Evolutionary conservation across 768 basidiomycete genomes (phyloP).

Genomic region (Ramaria rubella): DNA sequence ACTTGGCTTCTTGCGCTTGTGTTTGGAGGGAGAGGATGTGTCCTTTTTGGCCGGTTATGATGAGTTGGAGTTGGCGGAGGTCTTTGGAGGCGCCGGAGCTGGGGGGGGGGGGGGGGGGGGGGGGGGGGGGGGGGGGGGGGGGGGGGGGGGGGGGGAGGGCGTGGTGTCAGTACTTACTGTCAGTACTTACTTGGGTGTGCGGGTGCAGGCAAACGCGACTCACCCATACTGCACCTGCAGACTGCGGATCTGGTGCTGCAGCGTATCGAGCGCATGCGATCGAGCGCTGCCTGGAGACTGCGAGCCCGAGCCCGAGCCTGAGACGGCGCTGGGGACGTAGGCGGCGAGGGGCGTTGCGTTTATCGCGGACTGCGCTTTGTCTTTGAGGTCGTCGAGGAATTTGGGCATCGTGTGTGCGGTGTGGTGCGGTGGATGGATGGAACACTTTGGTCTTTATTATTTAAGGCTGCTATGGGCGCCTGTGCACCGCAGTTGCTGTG

Average conservation of each 20-base stretch:
- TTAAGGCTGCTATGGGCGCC: not conserved
- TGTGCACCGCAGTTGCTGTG: too few relatives aligned
- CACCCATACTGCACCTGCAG: conserved; percentile 72
- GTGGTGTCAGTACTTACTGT: too few relatives aligned
- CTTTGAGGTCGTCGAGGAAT: conserved; percentile 61
- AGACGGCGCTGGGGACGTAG: conserved; percentile 39
- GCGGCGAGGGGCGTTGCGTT: conserved; percentile 53
- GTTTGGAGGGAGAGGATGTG: conserved; percentile 69
- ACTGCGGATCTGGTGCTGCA: conserved; percentile 67
- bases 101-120: too few relatives aligned
- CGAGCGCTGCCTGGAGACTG: conserved; percentile 27
- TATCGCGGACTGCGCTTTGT: conserved; percentile 71
- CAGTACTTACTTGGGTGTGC: not conserved
- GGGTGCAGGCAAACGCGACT: conserved; percentile 21
- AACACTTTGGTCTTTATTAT: not conserved
- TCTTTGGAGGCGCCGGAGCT: conserved; percentile 10
- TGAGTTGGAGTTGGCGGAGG: conserved; percentile 46
- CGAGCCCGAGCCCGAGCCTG: not conserved
- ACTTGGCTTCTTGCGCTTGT: conserved; percentile 56
- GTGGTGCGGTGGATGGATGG: not conserved
- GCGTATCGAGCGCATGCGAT: conserved; percentile 49
- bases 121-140: too few relatives aligned
- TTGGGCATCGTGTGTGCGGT: conserved; percentile 40
- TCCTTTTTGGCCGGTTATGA: conserved; percentile 74
- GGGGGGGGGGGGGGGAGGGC: too few relatives aligned